These are phyloP conservation scores for Haplosporangium gracile DNA, from an alignment of 192 early-diverging fungal genomes.

Conservation along the genomic window DNA sequence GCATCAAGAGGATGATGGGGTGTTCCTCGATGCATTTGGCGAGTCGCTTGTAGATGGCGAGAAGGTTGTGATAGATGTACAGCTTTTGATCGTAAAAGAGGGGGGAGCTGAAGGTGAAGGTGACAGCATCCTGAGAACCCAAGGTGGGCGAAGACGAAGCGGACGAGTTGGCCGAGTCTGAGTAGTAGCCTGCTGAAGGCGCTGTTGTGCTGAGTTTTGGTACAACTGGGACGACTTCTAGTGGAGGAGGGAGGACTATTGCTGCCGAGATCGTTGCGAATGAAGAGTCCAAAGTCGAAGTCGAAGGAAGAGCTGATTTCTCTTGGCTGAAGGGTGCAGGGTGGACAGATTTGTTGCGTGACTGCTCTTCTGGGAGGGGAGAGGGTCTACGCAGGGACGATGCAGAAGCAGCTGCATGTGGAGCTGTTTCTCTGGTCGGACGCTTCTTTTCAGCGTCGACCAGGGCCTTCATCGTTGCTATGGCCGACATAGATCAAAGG, in stretches of 20 bases:
- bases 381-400: slow-evolving; percentile 9
- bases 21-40: slow-evolving; percentile 16
- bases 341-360: neutral
- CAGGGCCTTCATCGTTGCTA: slow-evolving; percentile 18
- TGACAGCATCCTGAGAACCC: slow-evolving; percentile 16
- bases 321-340: neutral
- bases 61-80: slow-evolving; percentile 35
- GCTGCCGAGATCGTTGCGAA: neutral
- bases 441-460: slow-evolving; percentile 12
- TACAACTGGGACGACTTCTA: neutral
- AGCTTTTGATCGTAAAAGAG: slow-evolving; percentile 53
- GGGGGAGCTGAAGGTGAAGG: slow-evolving; percentile 42
- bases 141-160: slow-evolving; percentile 21
- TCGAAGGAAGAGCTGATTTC: neutral
- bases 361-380: neutral
- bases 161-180: slow-evolving; percentile 13
- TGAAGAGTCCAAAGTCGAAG: neutral
- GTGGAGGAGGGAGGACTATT: neutral
- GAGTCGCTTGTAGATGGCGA: slow-evolving; percentile 20
- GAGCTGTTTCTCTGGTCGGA: too few relatives aligned
- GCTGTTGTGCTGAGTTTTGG: neutral
- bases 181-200: neutral
- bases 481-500: slow-evolving; percentile 12
- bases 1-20: slow-evolving; percentile 28
- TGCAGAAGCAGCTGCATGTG: neutral